Base-by-base conservation (phyloP, 2,329 filamentous ascomycete species). In the Ophioceras dolichostomum region DNA sequence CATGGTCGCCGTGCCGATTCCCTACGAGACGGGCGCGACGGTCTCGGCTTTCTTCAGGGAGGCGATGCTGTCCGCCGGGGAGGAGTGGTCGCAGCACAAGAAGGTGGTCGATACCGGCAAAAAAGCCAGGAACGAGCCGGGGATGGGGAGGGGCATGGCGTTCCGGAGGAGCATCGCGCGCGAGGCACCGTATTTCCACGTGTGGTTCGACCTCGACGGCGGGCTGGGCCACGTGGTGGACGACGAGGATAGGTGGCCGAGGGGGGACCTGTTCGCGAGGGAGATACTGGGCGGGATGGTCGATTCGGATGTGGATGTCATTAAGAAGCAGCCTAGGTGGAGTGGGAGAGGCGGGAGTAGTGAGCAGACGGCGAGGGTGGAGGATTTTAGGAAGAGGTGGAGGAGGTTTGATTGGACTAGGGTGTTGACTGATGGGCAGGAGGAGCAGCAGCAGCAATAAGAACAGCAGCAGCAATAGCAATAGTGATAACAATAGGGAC, bases 121-220 rank as follows among this genome's bases (percentile, higher is more conserved):
- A 43, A 64, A 65, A 24, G 70, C 76, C 0, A 59, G 67, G n/a
- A 68, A 75, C 3, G 84, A 83, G 0, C 57, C 86, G 43, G 91
- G 89, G 1, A 83, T 83, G 51, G n/a, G n/a, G n/a, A n/a, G n/a
- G n/a, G n/a, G n/a, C n/a, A 59, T 72, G 37, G 88, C 91, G 2
- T 98, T 98, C 56, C 72, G 89, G 1, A 71, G 78, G 39, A 81
- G 73, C 16, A 67, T 98, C 42, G 85, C 84, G 10, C 94, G 93
- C 61, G 89, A 98, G 64, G 89, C 93, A 83, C 89, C 93, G 0
- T 98, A 98, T 57, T 98, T 98, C 51, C 91, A 98, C 56, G 89
- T 80, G 16, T 98, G 89, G 88, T 96, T 96, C 54, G 75, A 77
- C 37, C 64, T 98, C 1, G 88, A 98, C 53, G 91, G 91, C 3